Evolutionary conservation across 306 rosid genomes (phyloP), one percentile per base, ranked within the genome.

Genomic region (Cicer yamashitae): DNA sequence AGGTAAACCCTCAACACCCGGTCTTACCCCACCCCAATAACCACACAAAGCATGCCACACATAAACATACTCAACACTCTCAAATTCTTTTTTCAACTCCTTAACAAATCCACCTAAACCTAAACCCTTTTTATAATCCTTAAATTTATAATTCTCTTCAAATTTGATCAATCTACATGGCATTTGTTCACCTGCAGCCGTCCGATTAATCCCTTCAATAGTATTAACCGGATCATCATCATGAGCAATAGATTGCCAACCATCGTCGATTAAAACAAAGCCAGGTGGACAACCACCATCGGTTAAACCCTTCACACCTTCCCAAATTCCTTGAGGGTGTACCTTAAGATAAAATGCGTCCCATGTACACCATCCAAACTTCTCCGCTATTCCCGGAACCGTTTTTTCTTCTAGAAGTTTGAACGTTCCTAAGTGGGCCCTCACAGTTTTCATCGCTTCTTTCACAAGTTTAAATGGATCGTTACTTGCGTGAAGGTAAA

Each of bases 301-400:
- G 0, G 9, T 38, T 5, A 78, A 37, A 10, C 37, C 39, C 63
- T 78, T 15, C 0, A 78, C 77, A 3, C 82, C 98, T 13, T 94
- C 93, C 14, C 76, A 45, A 7, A 91, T 71, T 0, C 98, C 98
- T 1, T 60, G 81, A 14, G 98, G 98, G 78, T 94, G 78, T 76
- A 94, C 98, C 11, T 90, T 84, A 8, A 94, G 88, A 75, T 94
- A 91, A 73, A 94, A 94, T 39, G 98, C 98, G 30, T 94, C 98
- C 98, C 98, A 94, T 1, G 98, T 94, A 79, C 98, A 94, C 98
- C 98, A 94, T 1, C 98, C 98, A 7, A 94, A 94, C 17, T 90
- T 91, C 78, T 94, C 96, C 9, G 82, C 91, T 18, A 94, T 90
- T 0, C 93, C 96, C 0, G 98, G 98, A 0, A 93, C 91, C 0